Conservation (phyloP, 2,329 filamentous ascomycete genomes). For the Aureobasidium mangrovei region DNA sequence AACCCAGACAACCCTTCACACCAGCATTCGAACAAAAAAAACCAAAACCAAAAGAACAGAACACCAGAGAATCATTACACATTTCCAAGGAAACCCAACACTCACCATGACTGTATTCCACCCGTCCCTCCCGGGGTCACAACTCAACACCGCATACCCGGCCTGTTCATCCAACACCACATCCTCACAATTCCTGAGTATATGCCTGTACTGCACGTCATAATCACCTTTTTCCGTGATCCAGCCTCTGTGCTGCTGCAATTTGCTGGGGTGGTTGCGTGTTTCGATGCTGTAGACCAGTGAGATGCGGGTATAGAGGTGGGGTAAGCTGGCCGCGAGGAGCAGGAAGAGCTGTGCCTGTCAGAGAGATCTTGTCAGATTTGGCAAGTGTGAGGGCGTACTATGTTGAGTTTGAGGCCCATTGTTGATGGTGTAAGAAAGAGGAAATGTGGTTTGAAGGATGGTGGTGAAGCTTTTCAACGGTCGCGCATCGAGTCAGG, state of each 20-base stretch:
- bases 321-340: not conserved
- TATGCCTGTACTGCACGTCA: slow-evolving; percentile 28
- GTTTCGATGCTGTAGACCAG: not conserved
- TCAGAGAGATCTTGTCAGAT: not conserved
- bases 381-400: not conserved
- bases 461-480: no score
- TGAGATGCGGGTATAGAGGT: slow-evolving; percentile 4
- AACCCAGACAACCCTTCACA: no score
- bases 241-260: not conserved
- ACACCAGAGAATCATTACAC: not conserved
- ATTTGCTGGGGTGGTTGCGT: not conserved
- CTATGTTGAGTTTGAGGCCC: not conserved
- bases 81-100: not conserved
- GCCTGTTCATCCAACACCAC: slow-evolving; percentile 29
- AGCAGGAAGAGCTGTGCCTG: not conserved
- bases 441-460: not conserved
- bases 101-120: slow-evolving; percentile 41
- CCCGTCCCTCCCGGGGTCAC: slow-evolving; percentile 34
- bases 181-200: slow-evolving; percentile 38
- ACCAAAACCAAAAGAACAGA: not conserved
- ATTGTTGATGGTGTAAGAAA: not conserved
- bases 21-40: not conserved
- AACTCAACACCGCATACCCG: slow-evolving; percentile 35
- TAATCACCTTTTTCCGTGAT: slow-evolving; percentile 15
- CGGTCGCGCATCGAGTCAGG: no score